Base-by-base conservation (phyloP, 1,284 basidiomycete species). In the Cryptococcus floricola region DNA sequence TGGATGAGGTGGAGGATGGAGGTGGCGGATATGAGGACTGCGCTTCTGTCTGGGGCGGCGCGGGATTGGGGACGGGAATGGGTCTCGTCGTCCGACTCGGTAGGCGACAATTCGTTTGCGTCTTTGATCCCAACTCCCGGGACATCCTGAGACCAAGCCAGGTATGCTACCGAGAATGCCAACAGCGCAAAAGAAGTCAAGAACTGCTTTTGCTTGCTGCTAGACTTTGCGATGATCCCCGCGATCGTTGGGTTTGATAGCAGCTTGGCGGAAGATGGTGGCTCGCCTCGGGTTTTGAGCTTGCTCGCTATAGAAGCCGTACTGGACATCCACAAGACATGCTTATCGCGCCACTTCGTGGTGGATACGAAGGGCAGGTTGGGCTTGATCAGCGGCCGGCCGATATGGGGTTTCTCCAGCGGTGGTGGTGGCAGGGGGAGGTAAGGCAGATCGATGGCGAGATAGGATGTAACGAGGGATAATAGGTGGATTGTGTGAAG, bases 91-190 rank as follows among this genome's bases (percentile, higher is more conserved):
- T 60, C 58, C 37, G 52, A 57, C 13, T 54, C 57, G 10, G 48
- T 57, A 44, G 58, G 55, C 25, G 57, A 52, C 38, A 49, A 44
- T 14, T 43, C 52, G 38, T 31, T 53, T 3, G 27, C 57, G 16
- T 51, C 50, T 18, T 34, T 25, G 23, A 74, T 60, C 2, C 71
- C 71, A 16, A 73, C 65, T 2, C 68, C 68, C 3, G 60, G 53
- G 7, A 73, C 74, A 18, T 71, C 72, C 53, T 74, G 72, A 3
- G 65, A 67, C 64, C 66, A 73, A 4, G 72, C 74, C 3, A 75
- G 62, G 50, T 75, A 75, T 1, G 72, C 67, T 2, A 74, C 57
- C 0, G 70, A 70, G 48, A 71, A 70, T 5, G 68, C 60, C 1
- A 75, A 60, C 16, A 75, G 60, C 2, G 62, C 72, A 45, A 69